Base-by-base conservation (phyloP, 2,329 filamentous ascomycete genomes). In the Arthrobotrys musiformis region DNA sequence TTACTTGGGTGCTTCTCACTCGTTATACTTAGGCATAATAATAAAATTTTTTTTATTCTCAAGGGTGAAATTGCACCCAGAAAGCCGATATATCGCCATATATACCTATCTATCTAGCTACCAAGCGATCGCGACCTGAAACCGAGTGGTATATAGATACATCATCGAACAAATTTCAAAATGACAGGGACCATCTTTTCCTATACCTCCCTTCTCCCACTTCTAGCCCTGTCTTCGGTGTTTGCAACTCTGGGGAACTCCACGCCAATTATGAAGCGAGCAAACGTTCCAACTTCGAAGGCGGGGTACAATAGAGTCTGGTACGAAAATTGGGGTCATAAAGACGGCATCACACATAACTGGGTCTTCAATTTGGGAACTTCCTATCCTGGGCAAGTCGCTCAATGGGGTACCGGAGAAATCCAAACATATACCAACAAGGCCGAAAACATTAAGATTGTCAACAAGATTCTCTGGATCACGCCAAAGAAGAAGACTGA, bases 361-460 rank as follows among this genome's bases (percentile, higher is more conserved):
- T 73, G 69, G 69, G 22, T 54, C 9, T 67, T 56, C 30, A 50
- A 67, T 52, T 17, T 56, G 22, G 69, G 69, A 13, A 73, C 61
- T 42, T 66, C 61, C 17, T 73, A 73, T 35, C 69, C 69, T 2
- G 61, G 61, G 7, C 69, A 67, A 37, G 69, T 66, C 2, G 37
- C 52, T n/a, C 48, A 73, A 13, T 87, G 86, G 86, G 86, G 86
- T 61, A 88, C 86, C 2, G 83, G 84, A 69, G 86, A 87, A 80
- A 81, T 85, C 15, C 82, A 87, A 80, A 83, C 82, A 0, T 87
- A 87, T 81, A 87, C 86, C 17, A 79, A 80, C 58, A 81, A 82
- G 37, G 24, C 79, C 11, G 70, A 80, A 46, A 87, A 87, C 80
- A 79, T 87, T 54, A 82, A 79, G 63, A 82, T 86, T 75, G 67